A percentile compares a stretch with the other conserved stretches of the same genome.
Evolutionary conservation across 225 moss, liverwort and hornwort genomes (phyloP).

Genomic region (Pseudisothecium myosuroides): DNA sequence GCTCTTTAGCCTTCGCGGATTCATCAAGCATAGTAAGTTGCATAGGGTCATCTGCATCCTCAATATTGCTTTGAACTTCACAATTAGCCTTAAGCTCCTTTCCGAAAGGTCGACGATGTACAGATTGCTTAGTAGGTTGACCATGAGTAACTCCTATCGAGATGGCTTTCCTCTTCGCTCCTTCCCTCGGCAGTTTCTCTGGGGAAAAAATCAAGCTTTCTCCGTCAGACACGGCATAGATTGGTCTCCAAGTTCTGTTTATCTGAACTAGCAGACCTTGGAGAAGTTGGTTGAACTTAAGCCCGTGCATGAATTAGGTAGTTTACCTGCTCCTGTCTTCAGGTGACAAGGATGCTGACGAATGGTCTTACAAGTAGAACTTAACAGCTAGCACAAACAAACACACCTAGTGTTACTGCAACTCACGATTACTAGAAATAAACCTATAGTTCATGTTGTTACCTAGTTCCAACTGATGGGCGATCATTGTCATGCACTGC

Average conservation of each 20-base stretch:
- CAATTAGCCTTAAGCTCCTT: constrained; percentile 1
- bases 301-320: neutral
- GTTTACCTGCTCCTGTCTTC: constrained; percentile 37
- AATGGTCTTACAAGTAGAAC: constrained; percentile 31
- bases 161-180: constrained; percentile 25
- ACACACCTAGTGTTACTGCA: constrained; percentile 41
- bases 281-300: constrained; percentile 7
- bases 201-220: neutral
- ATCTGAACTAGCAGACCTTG: neutral
- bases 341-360: constrained; percentile 27
- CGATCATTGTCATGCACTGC: neutral
- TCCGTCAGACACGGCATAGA: constrained; percentile 1
- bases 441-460: neutral
- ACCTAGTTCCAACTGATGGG: neutral
- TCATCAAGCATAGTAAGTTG: neutral
- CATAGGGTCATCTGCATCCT: constrained; percentile 2
- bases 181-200: constrained; percentile 26
- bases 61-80: neutral
- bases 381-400: constrained; percentile 40
- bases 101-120: constrained; percentile 24
- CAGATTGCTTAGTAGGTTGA: constrained; percentile 21
- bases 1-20: neutral
- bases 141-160: constrained; percentile 14
- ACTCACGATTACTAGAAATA: constrained; percentile 3
- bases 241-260: neutral